Evolutionary conservation across 345 rosid species (phyloP).

Genomic region (Linum tenue): DNA sequence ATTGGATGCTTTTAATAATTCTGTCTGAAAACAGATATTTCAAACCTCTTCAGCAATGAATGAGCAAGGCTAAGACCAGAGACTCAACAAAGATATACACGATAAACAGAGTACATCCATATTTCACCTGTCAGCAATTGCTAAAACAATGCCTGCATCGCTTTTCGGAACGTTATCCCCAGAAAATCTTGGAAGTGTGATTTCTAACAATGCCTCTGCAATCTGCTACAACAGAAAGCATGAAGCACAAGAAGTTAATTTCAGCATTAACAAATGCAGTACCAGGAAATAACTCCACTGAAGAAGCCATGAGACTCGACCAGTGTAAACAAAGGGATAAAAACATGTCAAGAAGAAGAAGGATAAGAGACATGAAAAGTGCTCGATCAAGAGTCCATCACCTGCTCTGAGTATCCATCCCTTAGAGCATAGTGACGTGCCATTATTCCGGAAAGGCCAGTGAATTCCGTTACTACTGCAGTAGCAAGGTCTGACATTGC

Average conservation of each 20-base stretch:
- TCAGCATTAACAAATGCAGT: slow-evolving; percentile 4
- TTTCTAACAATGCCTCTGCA: slow-evolving; percentile 87
- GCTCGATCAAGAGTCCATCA: slow-evolving; percentile 16
- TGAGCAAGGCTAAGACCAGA: slow-evolving; percentile 6
- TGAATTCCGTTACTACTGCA: slow-evolving; percentile 84
- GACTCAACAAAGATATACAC: background rate
- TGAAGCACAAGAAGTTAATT: slow-evolving; percentile 10
- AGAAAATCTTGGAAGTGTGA: slow-evolving; percentile 78
- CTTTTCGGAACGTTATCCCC: slow-evolving; percentile 82
- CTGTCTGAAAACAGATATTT: background rate
- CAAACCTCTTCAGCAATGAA: background rate
- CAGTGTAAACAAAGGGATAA: background rate
- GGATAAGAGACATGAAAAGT: background rate
- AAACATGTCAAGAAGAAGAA: background rate
- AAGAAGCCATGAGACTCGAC: background rate
- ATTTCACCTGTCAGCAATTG: slow-evolving; percentile 80
- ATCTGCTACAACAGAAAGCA: slow-evolving; percentile 35
- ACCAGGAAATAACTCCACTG: background rate
- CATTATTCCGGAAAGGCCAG: slow-evolving; percentile 89
- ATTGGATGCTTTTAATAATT: background rate
- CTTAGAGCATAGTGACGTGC: slow-evolving; percentile 91
- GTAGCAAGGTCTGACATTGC: slow-evolving; percentile 97
- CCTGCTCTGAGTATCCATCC: slow-evolving; percentile 87
- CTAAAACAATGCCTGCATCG: slow-evolving; percentile 76
- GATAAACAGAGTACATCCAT: background rate